These are phyloP conservation scores for Fusarium albosuccineum DNA, from an alignment of 2,329 filamentous ascomycete species.

Conservation along the genomic window DNA sequence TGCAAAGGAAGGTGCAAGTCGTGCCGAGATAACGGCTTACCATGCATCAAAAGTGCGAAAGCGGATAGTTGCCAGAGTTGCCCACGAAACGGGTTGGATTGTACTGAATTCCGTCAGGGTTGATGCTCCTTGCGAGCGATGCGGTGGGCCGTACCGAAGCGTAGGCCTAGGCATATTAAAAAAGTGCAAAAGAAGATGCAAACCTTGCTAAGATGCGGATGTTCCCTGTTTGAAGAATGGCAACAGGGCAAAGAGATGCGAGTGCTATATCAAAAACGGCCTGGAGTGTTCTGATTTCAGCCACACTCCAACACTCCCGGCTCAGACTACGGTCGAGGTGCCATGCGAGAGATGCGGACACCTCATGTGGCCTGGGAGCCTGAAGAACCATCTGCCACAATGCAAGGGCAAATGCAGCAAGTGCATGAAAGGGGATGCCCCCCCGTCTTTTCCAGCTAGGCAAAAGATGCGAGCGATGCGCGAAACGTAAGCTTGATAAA, in stretches of 20 bases:
- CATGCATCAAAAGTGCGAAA: no score
- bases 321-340: neutral
- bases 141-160: conserved; percentile 1
- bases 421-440: no score
- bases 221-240: conserved; percentile 4
- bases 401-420: conserved; percentile 1
- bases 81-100: no score
- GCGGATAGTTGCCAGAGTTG: no score
- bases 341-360: conserved; percentile 7
- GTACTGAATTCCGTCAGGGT: no score
- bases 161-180: neutral
- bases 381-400: conserved; percentile 1
- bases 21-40: no score
- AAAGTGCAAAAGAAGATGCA: conserved; percentile 3
- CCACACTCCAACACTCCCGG: neutral
- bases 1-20: no score
- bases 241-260: conserved; percentile 5
- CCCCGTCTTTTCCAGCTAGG: no score
- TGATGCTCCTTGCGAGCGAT: neutral
- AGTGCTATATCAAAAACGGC: conserved; percentile 5
- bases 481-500: no score
- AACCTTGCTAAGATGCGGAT: neutral
- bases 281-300: conserved; percentile 7
- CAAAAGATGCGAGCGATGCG: no score
- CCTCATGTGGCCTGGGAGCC: neutral